Evolutionary conservation across 1,284 basidiomycete species (phyloP), one percentile per base, ranked within the genome.

Genomic region (Melampsora abietis-canadensis): DNA sequence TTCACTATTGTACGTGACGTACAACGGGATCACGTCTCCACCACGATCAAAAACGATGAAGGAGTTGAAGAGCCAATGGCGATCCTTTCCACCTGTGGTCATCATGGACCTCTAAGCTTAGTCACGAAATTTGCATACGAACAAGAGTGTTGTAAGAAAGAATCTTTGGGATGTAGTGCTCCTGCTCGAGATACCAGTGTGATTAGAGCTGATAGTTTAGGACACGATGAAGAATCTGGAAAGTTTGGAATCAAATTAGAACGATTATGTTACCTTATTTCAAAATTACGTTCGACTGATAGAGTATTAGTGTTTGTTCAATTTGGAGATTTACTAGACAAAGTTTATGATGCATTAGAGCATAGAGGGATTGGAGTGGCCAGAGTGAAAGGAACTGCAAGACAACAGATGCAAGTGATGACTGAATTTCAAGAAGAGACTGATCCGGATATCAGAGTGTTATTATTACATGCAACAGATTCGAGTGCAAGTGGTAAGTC

Each of bases 241-340:
- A 89, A 88, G 77, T 97, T 88, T 78, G 94, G 94, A 8, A 88
- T 88, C 83, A 97, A 97, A 82, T 84, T 97, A 30, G 91, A 94
- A 80, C 88, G 87, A 78, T 88, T 94, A 68, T 88, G 95, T 40
- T 84, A 89, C 40, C 83, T 96, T 77, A 90, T 97, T 83, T 88
- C 88, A 88, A 86, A 87, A 68, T 82, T 94, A 30, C 88, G 90
- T 0, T 86, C 87, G 78, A 84, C 88, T 17, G 92, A 96, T 78
- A 88, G 92, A 2, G 86, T 94, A 15, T 86, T 97, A 51, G 87
- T 97, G 68, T 97, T 97, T 82, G 90, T 95, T 15, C 94, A 97
- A 80, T 97, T 95, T 85, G 89, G 88, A 10, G 94, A 96, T 81
- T 86, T 97, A 76, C 91, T 90, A 85, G 88, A 88, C 80, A 96